Conservation (phyloP, 2,329 filamentous ascomycete species). For the Exophiala sideris region DNA sequence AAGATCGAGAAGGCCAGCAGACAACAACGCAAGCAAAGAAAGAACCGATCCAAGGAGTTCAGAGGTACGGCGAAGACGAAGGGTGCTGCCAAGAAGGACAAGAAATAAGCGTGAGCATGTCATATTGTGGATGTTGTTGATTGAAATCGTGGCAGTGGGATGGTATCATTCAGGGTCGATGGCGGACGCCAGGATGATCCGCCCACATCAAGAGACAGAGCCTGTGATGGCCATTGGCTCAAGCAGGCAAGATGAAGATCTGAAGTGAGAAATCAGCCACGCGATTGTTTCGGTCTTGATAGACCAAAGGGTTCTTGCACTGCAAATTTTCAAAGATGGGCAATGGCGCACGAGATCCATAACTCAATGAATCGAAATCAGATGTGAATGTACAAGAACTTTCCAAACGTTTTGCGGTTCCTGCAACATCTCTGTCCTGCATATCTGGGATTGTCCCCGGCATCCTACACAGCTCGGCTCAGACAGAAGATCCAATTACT, state of each 20-base stretch:
- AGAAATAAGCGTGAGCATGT: constrained; percentile 59
- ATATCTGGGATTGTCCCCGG: no score
- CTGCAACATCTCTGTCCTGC: neutral
- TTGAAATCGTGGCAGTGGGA: constrained; percentile 12
- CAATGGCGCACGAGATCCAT: constrained; percentile 9
- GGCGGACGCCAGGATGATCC: neutral
- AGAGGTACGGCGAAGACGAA: constrained; percentile 98
- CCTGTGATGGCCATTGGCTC: no score
- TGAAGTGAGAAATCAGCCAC: no score
- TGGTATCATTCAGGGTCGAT: neutral
- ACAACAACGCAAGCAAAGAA: constrained; percentile 99
- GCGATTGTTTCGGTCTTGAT: no score
- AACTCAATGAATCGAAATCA: constrained; percentile 13
- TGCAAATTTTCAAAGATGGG: constrained; percentile 1
- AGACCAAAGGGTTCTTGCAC: neutral
- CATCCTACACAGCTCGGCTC: no score
- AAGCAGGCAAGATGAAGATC: no score
- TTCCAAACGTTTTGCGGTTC: neutral
- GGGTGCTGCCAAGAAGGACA: constrained; percentile 85
- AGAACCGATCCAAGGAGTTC: constrained; percentile 99
- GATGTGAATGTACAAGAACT: constrained; percentile 1
- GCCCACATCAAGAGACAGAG: no score
- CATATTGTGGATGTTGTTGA: constrained; percentile 21
- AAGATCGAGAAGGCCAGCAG: constrained; percentile 97
- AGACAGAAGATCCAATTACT: no score